These are phyloP conservation scores for Colletotrichum gloeosporioides DNA, from an alignment of 2,329 filamentous ascomycete genomes.

Conservation along the genomic window DNA sequence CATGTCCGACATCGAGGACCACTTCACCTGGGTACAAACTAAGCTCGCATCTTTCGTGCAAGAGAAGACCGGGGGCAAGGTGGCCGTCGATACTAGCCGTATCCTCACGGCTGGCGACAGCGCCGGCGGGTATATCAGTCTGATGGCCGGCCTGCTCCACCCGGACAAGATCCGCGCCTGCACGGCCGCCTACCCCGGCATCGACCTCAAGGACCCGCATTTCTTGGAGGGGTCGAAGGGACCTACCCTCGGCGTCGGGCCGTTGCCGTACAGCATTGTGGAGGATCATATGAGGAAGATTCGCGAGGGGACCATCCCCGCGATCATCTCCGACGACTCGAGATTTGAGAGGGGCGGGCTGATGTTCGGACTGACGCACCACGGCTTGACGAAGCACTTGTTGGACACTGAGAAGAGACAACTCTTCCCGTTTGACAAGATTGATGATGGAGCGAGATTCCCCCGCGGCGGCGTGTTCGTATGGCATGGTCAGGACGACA, in stretches of 20 bases:
- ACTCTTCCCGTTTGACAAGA: not conserved
- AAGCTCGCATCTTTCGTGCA: conserved; percentile 20
- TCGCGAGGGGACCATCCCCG: not conserved
- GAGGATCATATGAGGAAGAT: conserved; percentile 1
- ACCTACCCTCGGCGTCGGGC: not conserved
- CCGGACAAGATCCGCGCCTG: conserved; percentile 24
- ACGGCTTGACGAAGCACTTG: not conserved
- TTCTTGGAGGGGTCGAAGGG: not conserved
- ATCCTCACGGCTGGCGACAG: conserved; percentile 3
- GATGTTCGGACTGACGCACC: not conserved
- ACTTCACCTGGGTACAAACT: conserved; percentile 28
- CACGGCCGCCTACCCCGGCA: conserved; percentile 24
- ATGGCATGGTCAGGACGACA: not conserved
- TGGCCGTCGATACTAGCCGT: not conserved
- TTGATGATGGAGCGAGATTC: not conserved
- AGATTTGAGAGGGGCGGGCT: not conserved
- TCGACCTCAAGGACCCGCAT: conserved; percentile 19
- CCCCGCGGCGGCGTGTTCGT: conserved; percentile 8
- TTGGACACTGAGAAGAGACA: not conserved
- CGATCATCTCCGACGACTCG: not conserved
- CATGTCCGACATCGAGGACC: conserved; percentile 30
- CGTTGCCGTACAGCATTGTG: not conserved
- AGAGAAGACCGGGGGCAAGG: conserved; percentile 21
- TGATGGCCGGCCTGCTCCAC: conserved; percentile 26
- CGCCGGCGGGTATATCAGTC: conserved; percentile 30